A percentile compares a stretch with the other conserved stretches of the same genome.
Conservation (phyloP, 148 eudicot species). For the Beta vulgaris region DNA sequence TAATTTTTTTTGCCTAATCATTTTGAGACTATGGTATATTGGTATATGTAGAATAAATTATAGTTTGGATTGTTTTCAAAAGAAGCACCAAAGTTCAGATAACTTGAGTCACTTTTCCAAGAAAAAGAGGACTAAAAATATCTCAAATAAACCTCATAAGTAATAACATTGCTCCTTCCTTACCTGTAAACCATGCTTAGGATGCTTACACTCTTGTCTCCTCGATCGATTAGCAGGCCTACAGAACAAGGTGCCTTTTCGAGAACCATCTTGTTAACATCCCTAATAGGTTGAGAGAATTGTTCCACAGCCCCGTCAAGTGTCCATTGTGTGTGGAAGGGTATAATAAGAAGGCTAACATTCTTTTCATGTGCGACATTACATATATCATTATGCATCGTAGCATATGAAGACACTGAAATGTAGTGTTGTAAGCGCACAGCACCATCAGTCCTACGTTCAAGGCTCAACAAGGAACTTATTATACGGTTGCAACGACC, state of each 20-base stretch:
- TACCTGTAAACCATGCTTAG: neutral
- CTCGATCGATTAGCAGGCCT: constrained; percentile 8
- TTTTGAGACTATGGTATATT: too few species aligned
- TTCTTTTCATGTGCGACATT: constrained; percentile 20
- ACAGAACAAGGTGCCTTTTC: constrained; percentile 45
- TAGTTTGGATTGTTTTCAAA: too few species aligned
- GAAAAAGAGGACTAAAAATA: too few species aligned
- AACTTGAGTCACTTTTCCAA: too few species aligned
- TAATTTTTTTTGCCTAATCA: too few species aligned
- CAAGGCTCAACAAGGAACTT: constrained; percentile 13
- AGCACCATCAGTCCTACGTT: constrained; percentile 14
- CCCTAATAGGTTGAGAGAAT: constrained; percentile 16
- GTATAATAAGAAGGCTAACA: constrained; percentile 2
- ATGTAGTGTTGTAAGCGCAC: constrained; percentile 23
- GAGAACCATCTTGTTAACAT: constrained; percentile 41
- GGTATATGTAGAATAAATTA: too few species aligned
- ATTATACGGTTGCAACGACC: constrained; percentile 22
- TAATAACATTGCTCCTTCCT: too few species aligned
- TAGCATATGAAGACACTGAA: constrained; percentile 19
- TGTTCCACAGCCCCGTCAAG: neutral
- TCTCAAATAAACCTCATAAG: too few species aligned
- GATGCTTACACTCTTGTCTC: neutral
- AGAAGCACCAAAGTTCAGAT: too few species aligned
- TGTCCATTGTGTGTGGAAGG: constrained; percentile 18
- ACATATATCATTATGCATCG: constrained; percentile 26